These are phyloP conservation scores for Scedosporium aurantiacum DNA, from an alignment of 2,329 filamentous ascomycete species.

Conservation along the genomic window DNA sequence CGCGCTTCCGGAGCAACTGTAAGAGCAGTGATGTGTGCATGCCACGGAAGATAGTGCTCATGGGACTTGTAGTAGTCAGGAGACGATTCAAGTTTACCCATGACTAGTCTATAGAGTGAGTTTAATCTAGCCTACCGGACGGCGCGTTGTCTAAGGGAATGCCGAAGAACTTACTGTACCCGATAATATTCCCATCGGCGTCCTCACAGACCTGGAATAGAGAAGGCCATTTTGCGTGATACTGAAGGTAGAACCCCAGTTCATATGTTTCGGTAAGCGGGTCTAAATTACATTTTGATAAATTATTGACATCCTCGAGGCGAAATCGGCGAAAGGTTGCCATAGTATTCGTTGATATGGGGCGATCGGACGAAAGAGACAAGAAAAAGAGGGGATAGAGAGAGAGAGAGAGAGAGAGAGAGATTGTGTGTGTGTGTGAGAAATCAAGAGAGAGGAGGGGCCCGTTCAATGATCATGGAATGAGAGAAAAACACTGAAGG, in stretches of 20 bases:
- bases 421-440: no score
- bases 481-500: no score
- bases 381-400: not conserved
- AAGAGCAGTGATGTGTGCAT: constrained; percentile 92
- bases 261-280: constrained; percentile 97
- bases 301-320: constrained; percentile 72
- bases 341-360: constrained; percentile 37
- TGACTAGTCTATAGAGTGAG: constrained; percentile 48
- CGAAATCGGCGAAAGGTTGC: constrained; percentile 77
- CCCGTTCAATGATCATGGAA: no score
- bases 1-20: constrained; percentile 83
- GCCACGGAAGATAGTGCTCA: constrained; percentile 94
- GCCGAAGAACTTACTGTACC: constrained; percentile 60
- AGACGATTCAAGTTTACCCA: constrained; percentile 91
- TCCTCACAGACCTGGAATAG: constrained; percentile 90
- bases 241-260: constrained; percentile 88
- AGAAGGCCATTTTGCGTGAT: constrained; percentile 90
- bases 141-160: not conserved
- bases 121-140: constrained; percentile 7
- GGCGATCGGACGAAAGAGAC: not conserved
- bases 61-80: constrained; percentile 63
- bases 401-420: no score
- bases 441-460: not conserved
- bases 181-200: constrained; percentile 75
- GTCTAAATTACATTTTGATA: constrained; percentile 93